phyloP scores from a whole-genome alignment of 108 stramenopile species.

The Bacterosira constricta region DNA sequence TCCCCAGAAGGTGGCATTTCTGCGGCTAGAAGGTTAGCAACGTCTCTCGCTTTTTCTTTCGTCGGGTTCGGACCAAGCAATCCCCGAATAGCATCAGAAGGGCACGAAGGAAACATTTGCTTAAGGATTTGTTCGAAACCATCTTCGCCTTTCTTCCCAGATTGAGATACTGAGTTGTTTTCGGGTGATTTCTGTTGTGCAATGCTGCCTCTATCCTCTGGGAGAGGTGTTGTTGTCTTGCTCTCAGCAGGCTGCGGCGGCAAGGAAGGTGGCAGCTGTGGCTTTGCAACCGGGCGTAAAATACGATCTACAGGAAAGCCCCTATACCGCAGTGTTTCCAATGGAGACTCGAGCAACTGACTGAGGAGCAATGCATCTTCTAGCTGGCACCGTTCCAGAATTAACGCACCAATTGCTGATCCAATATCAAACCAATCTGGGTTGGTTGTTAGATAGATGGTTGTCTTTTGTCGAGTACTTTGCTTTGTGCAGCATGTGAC shows the following conservation, averaged over 20 bases:
- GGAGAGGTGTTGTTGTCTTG: neutral
- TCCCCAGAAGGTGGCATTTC: slow-evolving; percentile 26
- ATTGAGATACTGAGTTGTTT: slow-evolving; percentile 9
- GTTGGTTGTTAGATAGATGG: slow-evolving; percentile 56
- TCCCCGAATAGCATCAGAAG: slow-evolving; percentile 45
- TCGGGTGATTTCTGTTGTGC: neutral
- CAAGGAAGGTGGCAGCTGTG: slow-evolving; percentile 8
- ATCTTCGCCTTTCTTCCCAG: slow-evolving; percentile 16
- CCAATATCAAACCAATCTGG: slow-evolving; percentile 85
- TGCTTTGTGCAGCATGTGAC: slow-evolving; percentile 64
- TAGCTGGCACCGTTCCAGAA: slow-evolving; percentile 72
- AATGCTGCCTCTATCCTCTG: neutral
- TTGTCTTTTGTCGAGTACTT: slow-evolving; percentile 19
- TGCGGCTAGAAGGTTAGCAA: slow-evolving; percentile 63
- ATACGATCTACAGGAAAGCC: slow-evolving; percentile 83
- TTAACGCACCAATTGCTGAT: slow-evolving; percentile 67
- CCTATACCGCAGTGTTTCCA: slow-evolving; percentile 66
- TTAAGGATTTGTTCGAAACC: slow-evolving; percentile 54
- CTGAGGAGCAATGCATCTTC: slow-evolving; percentile 81
- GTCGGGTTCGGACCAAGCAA: slow-evolving; percentile 62
- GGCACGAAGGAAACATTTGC: slow-evolving; percentile 73
- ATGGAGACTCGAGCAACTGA: slow-evolving; percentile 69
- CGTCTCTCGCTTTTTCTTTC: slow-evolving; percentile 55
- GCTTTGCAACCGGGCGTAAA: slow-evolving; percentile 48
- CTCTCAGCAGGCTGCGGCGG: neutral